Conservation (phyloP, 106 monocot species). For the Posidonia australis region DNA sequence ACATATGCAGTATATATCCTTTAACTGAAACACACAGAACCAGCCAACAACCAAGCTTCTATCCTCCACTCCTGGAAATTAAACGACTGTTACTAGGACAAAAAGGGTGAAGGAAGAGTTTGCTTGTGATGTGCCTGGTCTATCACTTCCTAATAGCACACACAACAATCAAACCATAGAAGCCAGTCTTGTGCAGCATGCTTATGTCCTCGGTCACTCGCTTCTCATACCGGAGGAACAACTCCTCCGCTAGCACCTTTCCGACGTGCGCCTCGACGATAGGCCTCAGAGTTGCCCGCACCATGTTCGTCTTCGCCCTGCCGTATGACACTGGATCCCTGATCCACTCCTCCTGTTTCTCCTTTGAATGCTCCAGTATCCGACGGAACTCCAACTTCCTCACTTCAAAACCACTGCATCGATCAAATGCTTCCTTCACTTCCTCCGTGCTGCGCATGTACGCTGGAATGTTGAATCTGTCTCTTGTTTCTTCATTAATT, state of each 20-base stretch:
- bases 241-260: slow-evolving; percentile 17
- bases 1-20: too few relatives aligned
- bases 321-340: slow-evolving; percentile 35
- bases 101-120: not conserved
- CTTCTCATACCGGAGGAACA: slow-evolving; percentile 39
- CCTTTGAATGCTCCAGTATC: slow-evolving; percentile 34
- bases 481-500: slow-evolving; percentile 34
- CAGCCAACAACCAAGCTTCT: too few relatives aligned
- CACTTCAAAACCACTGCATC: slow-evolving; percentile 32
- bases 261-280: slow-evolving; percentile 43
- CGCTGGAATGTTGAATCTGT: slow-evolving; percentile 50
- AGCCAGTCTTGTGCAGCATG: slow-evolving; percentile 37
- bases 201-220: slow-evolving; percentile 19
- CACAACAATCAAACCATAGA: slow-evolving; percentile 46
- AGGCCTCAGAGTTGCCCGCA: slow-evolving; percentile 30
- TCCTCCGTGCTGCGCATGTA: slow-evolving; percentile 56
- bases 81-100: too few relatives aligned
- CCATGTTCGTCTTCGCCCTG: slow-evolving; percentile 31
- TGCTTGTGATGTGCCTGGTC: not conserved
- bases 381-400: slow-evolving; percentile 23
- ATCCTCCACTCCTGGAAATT: too few relatives aligned
- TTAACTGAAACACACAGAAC: too few relatives aligned
- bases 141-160: slow-evolving; percentile 32
- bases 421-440: slow-evolving; percentile 31
- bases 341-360: slow-evolving; percentile 44